phyloP scores from a whole-genome alignment of 192 early-diverging fungal species.

The Umbelopsis sp. region DNA sequence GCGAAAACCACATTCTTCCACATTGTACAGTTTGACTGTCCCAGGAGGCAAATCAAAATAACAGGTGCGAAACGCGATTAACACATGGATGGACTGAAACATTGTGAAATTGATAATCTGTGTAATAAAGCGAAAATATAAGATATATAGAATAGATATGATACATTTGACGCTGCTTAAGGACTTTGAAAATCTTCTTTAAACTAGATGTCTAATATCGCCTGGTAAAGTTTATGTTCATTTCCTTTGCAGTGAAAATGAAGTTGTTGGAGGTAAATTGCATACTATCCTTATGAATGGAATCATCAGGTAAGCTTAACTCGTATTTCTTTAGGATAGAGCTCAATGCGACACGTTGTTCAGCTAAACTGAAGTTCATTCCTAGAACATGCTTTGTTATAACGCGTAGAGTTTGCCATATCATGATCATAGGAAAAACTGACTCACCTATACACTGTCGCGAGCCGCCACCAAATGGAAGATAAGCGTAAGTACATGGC shows the following conservation, averaged over 20 bases:
- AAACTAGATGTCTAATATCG: neutral
- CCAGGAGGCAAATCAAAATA: no score
- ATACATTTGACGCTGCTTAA: no score
- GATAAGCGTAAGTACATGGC: neutral
- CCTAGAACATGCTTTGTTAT: neutral
- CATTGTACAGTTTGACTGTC: no score
- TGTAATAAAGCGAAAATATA: no score
- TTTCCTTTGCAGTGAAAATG: neutral
- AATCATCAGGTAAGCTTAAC: neutral
- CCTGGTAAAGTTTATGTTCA: neutral
- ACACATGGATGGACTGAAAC: no score
- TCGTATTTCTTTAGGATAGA: slow-evolving; percentile 15
- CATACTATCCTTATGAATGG: neutral
- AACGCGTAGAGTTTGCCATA: neutral
- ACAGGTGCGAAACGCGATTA: no score
- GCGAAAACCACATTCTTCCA: no score
- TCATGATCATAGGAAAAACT: neutral
- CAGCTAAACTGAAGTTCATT: slow-evolving; percentile 46
- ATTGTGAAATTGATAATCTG: no score
- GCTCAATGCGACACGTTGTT: slow-evolving; percentile 50
- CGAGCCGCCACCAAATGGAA: slow-evolving; percentile 6
- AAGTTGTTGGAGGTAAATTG: neutral
- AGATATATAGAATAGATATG: no score
- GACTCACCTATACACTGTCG: slow-evolving; percentile 12
- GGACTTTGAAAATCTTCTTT: no score